phyloP scores from a whole-genome alignment of 805 yeast genomes.

The Metschnikowia hibisci region DNA sequence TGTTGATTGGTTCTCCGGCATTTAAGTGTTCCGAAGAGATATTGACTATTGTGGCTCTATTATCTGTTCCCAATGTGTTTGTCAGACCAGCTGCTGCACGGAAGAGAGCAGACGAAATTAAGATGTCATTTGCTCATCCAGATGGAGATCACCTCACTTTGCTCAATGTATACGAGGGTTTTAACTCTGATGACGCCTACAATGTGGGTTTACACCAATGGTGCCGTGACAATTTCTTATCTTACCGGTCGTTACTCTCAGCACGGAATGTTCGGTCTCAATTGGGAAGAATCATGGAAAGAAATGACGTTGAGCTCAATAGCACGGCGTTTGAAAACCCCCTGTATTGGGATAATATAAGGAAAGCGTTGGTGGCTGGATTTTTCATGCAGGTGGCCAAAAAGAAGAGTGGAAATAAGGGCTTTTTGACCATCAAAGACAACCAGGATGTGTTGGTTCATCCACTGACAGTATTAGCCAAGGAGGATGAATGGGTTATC shows the following conservation, averaged over 20 bases:
- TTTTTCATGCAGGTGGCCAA: constrained; percentile 98
- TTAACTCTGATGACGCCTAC: constrained; percentile 68
- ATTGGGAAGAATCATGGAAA: constrained; percentile 76
- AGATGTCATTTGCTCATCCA: constrained; percentile 81
- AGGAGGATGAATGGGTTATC: constrained; percentile 87
- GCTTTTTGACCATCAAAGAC: constrained; percentile 90
- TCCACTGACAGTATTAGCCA: constrained; percentile 88
- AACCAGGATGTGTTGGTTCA: constrained; percentile 94
- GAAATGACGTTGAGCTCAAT: constrained; percentile 67
- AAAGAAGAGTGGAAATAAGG: constrained; percentile 69
- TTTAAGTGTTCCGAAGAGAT: constrained; percentile 87
- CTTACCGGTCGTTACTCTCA: constrained; percentile 75
- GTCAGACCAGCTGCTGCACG: constrained; percentile 87
- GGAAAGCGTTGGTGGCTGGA: constrained; percentile 87
- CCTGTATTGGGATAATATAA: constrained; percentile 67
- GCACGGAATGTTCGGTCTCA: constrained; percentile 89
- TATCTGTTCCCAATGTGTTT: constrained; percentile 92
- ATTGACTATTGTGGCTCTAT: constrained; percentile 80
- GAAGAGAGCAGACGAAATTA: constrained; percentile 88
- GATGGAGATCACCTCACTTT: constrained; percentile 94
- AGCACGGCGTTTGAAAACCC: constrained; percentile 60
- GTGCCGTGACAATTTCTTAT: constrained; percentile 88
- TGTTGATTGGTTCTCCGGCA: constrained; percentile 84
- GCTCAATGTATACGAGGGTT: constrained; percentile 83
- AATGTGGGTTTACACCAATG: constrained; percentile 67